These are phyloP conservation scores for Phytopythium cucurbitacearum DNA, from an alignment of 352 stramenopile genomes.

Conservation along the genomic window DNA sequence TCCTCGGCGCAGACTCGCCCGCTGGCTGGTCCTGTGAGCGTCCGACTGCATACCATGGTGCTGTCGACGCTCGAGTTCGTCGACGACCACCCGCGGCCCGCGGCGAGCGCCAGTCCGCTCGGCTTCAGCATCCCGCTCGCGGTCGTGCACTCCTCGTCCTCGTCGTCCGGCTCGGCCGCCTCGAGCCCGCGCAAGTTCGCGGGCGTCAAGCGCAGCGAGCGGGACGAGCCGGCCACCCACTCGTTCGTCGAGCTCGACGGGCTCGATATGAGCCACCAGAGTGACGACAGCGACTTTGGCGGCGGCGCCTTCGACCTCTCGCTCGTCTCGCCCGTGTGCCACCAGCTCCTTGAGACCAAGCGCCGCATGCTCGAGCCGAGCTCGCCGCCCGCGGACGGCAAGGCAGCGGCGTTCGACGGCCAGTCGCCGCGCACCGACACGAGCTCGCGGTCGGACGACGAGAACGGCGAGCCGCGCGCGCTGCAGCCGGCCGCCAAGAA, in stretches of 20 bases:
- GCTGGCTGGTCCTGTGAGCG: not conserved
- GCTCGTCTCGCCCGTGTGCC: conserved; percentile 27
- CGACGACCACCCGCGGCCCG: not conserved
- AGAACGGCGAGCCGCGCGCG: conserved; percentile 20
- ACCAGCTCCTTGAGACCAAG: conserved; percentile 36
- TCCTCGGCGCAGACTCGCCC: not conserved
- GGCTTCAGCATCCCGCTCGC: conserved; percentile 26
- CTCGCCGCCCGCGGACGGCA: conserved; percentile 5
- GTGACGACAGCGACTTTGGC: not conserved
- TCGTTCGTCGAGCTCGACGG: not conserved
- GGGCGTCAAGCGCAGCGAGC: conserved; percentile 6
- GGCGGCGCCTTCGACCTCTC: conserved; percentile 11
- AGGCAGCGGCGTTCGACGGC: conserved; percentile 14
- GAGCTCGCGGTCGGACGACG: conserved; percentile 39
- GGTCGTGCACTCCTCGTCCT: conserved; percentile 5
- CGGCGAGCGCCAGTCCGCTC: conserved; percentile 2
- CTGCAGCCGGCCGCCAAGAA: conserved; percentile 14
- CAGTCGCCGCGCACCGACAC: conserved; percentile 29
- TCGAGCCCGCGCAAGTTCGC: not conserved
- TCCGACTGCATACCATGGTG: not conserved
- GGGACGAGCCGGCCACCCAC: not conserved
- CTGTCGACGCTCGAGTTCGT: not conserved
- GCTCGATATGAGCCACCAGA: not conserved
- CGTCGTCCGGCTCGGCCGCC: not conserved
- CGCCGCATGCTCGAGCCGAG: conserved; percentile 31